Conservation (phyloP, 176 grass and related monocot species). For the Tuctoria greenei region DNA sequence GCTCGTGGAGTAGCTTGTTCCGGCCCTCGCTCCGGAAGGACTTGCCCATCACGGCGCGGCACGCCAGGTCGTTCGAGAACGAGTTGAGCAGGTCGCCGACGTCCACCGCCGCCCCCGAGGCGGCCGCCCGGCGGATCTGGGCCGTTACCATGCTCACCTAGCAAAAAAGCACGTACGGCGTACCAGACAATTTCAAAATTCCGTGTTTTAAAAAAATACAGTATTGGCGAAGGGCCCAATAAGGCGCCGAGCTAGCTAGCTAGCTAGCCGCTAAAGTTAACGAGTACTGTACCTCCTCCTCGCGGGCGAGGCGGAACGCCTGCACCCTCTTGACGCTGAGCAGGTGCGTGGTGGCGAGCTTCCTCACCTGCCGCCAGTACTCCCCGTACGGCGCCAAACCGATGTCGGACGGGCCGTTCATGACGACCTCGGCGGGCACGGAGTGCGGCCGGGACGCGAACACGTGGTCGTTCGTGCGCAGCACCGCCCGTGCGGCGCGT, state of each 20-base stretch:
- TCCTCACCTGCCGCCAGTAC: slow-evolving; percentile 45
- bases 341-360: slow-evolving; percentile 35
- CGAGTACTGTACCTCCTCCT: not conserved
- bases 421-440: not conserved
- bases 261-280: not conserved
- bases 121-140: slow-evolving; percentile 7
- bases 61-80: slow-evolving; percentile 34
- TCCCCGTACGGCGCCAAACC: slow-evolving; percentile 41
- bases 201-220: too few species aligned
- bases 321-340: slow-evolving; percentile 29
- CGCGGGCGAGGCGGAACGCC: slow-evolving; percentile 1
- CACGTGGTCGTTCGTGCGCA: slow-evolving; percentile 50
- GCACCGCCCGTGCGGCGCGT: slow-evolving; percentile 34
- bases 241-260: not conserved
- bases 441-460: slow-evolving; percentile 42
- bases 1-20: slow-evolving; percentile 2
- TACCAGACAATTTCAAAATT: not conserved
- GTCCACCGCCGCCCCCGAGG: not conserved
- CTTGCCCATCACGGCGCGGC: slow-evolving; percentile 38
- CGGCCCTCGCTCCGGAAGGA: not conserved
- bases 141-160: not conserved
- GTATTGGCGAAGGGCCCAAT: not conserved
- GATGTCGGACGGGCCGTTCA: slow-evolving; percentile 39
- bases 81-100: slow-evolving; percentile 10
- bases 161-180: too few species aligned